phyloP scores from a whole-genome alignment of 2,329 filamentous ascomycete species.

The Mycosphaerella sp. region DNA sequence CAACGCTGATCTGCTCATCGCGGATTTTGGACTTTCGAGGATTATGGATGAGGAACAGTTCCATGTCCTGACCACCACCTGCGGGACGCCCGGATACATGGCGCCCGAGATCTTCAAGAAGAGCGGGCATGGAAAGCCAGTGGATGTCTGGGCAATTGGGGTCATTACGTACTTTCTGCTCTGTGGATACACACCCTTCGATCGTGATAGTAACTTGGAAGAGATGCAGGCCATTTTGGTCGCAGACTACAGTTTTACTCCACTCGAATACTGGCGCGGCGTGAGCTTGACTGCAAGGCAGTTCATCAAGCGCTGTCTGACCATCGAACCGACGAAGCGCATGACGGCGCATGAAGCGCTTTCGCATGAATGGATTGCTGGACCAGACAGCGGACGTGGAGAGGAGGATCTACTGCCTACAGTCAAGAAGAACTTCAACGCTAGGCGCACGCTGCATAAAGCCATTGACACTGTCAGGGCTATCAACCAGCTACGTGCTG shows the following conservation, averaged over 20 bases:
- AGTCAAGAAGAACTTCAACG: conserved; percentile 67
- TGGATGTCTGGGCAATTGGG: conserved; percentile 96
- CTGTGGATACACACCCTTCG: conserved; percentile 96
- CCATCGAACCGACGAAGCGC: conserved; percentile 76
- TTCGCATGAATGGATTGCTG: conserved; percentile 59
- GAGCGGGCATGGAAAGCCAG: conserved; percentile 93
- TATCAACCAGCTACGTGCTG: conserved; percentile 61
- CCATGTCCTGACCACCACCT: conserved; percentile 94
- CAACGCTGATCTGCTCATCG: conserved; percentile 93
- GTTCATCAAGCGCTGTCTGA: conserved; percentile 88
- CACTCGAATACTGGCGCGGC: conserved; percentile 91
- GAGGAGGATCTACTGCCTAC: conserved; percentile 55
- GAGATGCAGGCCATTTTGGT: conserved; percentile 99
- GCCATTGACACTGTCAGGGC: conserved; percentile 63
- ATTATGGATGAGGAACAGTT: conserved; percentile 99
- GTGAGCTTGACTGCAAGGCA: conserved; percentile 78
- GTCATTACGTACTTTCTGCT: conserved; percentile 99
- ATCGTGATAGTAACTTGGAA: conserved; percentile 93
- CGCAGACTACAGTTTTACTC: conserved; percentile 93
- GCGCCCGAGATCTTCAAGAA: conserved; percentile 99
- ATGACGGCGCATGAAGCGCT: conserved; percentile 83
- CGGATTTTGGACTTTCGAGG: conserved; percentile 88
- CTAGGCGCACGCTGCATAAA: conserved; percentile 57
- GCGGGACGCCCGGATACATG: conserved; percentile 98
- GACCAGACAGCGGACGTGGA: conserved; percentile 45